These are phyloP conservation scores for Plasmopara muralis DNA, from an alignment of 352 stramenopile genomes.

Conservation along the genomic window DNA sequence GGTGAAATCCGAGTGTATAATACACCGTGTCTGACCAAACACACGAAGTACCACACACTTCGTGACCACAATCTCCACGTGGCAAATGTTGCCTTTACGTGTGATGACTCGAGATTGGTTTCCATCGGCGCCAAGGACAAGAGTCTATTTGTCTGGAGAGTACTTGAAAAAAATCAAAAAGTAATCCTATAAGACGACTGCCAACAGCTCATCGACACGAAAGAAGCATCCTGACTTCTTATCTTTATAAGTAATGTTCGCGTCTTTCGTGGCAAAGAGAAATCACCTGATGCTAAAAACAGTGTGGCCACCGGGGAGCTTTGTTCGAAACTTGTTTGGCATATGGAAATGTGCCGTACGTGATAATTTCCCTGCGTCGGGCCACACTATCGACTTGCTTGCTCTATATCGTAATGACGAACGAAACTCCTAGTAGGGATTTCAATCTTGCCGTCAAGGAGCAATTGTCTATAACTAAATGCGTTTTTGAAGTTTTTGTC, in stretches of 20 bases:
- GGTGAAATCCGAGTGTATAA: slow-evolving; percentile 66
- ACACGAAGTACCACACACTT: slow-evolving; percentile 47
- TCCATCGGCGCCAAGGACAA: slow-evolving; percentile 69
- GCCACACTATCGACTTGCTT: slow-evolving; percentile 4
- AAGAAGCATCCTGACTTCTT: slow-evolving; percentile 4
- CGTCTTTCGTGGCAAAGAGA: slow-evolving; percentile 8
- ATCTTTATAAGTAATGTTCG: slow-evolving; percentile 6
- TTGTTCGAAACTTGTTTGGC: background rate
- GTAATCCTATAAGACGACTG: too few relatives aligned
- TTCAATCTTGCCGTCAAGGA: background rate
- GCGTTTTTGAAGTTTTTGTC: slow-evolving; percentile 7
- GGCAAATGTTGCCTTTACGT: slow-evolving; percentile 58
- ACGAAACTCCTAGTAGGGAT: background rate
- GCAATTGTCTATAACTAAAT: slow-evolving; percentile 1
- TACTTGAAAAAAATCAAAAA: background rate
- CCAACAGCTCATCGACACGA: background rate
- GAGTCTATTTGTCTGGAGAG: slow-evolving; percentile 65
- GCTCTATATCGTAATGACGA: slow-evolving; percentile 1
- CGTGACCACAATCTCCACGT: slow-evolving; percentile 56
- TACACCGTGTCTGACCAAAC: slow-evolving; percentile 57
- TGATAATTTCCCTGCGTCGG: slow-evolving; percentile 9
- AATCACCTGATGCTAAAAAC: slow-evolving; percentile 1
- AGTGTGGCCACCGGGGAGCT: background rate
- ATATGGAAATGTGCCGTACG: slow-evolving; percentile 9
- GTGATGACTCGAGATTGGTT: slow-evolving; percentile 58